These are phyloP conservation scores for Pichia manshurica DNA, from an alignment of 805 yeast species.

Conservation along the genomic window DNA sequence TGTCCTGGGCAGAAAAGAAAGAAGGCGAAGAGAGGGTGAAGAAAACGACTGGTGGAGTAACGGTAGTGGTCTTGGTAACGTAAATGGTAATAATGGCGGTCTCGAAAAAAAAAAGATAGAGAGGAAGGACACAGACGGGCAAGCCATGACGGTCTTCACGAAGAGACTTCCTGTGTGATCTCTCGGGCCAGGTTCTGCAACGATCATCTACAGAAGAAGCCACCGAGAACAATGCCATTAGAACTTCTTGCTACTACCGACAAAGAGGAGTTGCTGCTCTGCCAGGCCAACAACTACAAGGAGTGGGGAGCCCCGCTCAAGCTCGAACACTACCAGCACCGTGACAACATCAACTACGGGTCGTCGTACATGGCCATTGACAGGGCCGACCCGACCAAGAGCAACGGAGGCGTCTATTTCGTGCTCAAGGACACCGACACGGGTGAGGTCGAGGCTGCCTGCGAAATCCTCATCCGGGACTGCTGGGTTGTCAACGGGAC, in stretches of 20 bases:
- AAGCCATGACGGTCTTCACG: not conserved
- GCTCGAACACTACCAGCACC: conserved; percentile 2
- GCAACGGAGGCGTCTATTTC: conserved; percentile 18
- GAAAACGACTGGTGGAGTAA: not conserved
- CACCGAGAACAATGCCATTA: not conserved
- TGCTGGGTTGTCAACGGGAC: conserved; percentile 13
- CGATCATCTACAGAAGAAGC: too few relatives aligned
- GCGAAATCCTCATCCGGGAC: conserved; percentile 27
- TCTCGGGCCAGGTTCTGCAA: too few relatives aligned
- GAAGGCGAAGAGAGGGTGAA: too few relatives aligned
- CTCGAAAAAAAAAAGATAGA: too few relatives aligned
- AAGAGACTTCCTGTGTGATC: not conserved
- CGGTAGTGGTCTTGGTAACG: not conserved
- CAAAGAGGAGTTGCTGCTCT: not conserved
- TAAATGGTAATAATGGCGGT: not conserved
- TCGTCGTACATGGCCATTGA: not conserved
- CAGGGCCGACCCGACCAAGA: not conserved
- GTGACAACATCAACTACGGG: conserved; percentile 4
- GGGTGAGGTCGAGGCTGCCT: conserved; percentile 13
- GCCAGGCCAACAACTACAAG: conserved; percentile 2
- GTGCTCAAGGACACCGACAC: conserved; percentile 20
- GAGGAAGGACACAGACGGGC: too few relatives aligned
- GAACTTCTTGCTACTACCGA: not conserved
- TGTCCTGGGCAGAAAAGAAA: too few relatives aligned
- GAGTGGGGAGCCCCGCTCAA: conserved; percentile 2